Conservation (phyloP, 2,329 filamentous ascomycete species). For the Xylaria sp. region DNA sequence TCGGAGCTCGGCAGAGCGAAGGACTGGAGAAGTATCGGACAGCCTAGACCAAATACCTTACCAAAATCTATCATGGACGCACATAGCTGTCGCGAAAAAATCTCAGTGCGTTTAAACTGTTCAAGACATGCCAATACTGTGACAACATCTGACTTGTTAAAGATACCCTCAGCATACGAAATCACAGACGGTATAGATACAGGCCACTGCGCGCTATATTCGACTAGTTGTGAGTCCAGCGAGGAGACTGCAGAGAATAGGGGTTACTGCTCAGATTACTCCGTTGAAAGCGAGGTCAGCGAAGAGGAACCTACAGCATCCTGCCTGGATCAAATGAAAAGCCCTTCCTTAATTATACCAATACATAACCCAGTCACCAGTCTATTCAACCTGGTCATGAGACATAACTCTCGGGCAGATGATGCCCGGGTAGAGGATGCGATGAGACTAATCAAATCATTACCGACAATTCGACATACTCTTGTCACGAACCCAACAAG, state of each 20-base stretch:
- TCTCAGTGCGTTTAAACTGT: background rate
- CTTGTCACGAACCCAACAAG: slow-evolving; percentile 8
- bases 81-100: slow-evolving; percentile 2
- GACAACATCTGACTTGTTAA: background rate
- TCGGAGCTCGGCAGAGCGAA: background rate
- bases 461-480: slow-evolving; percentile 17
- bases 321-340: background rate
- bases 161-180: background rate
- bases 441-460: slow-evolving; percentile 21
- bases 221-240: background rate
- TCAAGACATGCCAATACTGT: background rate
- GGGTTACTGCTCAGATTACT: slow-evolving; percentile 1
- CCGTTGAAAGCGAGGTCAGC: slow-evolving; percentile 2
- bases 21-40: background rate
- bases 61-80: slow-evolving; percentile 3
- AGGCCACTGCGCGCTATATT: background rate
- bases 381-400: slow-evolving; percentile 4
- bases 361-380: background rate
- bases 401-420: slow-evolving; percentile 18
- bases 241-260: background rate
- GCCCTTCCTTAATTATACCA: background rate
- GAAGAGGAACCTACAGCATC: background rate
- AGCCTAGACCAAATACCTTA: background rate
- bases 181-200: slow-evolving; percentile 3
- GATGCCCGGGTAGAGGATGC: slow-evolving; percentile 17